Evolutionary conservation across 805 yeast genomes (phyloP).

Genomic region (Komagataella phaffii): DNA sequence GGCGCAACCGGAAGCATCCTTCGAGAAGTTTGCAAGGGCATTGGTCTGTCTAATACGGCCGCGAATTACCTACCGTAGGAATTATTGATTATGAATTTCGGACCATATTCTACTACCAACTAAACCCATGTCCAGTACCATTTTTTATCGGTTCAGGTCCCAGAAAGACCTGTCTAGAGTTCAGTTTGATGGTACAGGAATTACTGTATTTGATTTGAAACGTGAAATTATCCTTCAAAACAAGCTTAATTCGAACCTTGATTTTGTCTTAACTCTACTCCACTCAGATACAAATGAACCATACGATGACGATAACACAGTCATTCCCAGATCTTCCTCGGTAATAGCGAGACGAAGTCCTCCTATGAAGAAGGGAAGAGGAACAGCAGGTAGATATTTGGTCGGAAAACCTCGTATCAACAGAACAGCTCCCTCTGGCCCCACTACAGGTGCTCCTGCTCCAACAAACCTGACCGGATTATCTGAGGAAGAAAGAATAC

Average conservation of each 20-base stretch:
- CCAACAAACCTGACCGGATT: constrained; percentile 25
- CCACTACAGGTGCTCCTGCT: constrained; percentile 6
- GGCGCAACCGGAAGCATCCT: background rate
- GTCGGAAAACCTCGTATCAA: constrained; percentile 53
- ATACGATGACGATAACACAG: constrained; percentile 78
- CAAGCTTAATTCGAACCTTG: constrained; percentile 71
- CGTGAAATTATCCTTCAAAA: constrained; percentile 78
- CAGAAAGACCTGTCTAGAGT: constrained; percentile 71
- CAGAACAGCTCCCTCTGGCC: constrained; percentile 11
- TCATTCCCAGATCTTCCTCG: constrained; percentile 80
- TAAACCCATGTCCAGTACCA: constrained; percentile 61
- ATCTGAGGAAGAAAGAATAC: constrained; percentile 79
- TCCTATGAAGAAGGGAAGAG: constrained; percentile 30
- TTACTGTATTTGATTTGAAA: constrained; percentile 88
- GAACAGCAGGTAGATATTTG: constrained; percentile 57
- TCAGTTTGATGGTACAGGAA: constrained; percentile 91
- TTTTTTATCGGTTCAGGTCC: constrained; percentile 76
- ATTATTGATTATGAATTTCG: background rate
- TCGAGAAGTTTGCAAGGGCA: background rate
- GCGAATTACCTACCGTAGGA: background rate
- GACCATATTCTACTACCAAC: background rate
- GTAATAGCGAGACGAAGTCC: constrained; percentile 78
- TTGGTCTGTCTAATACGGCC: background rate
- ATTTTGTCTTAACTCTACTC: constrained; percentile 63
- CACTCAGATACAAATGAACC: constrained; percentile 55